Evolutionary conservation across 176 grass and related monocot genomes (phyloP), one percentile per base, ranked within the genome.

Genomic region (Echinochloa phyllopogon): DNA sequence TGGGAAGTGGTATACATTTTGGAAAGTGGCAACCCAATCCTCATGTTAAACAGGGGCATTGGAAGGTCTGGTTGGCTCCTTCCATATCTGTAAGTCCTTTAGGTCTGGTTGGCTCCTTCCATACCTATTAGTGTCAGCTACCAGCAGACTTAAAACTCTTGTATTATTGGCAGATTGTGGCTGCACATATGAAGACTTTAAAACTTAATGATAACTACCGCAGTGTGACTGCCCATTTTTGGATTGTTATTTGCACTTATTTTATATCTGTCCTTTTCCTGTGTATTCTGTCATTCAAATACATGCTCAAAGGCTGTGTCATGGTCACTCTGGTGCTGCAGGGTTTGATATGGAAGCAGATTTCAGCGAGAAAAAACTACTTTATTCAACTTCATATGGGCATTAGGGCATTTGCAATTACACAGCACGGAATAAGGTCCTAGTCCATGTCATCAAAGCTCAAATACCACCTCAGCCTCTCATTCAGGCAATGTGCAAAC

Each of bases 401-500:
- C n/a, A 29, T n/a, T 10, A 29, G 13, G 43, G 12, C 23, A 50
- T 50, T 73, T 50, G 68, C 45, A 73, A 10, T 33, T 51, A 51
- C 45, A 74, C 20, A 74, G 47, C 47, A 74, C 15, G n/a, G 13
- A 14, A 33, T 20, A 74, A n/a, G 51, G 73, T 6, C 51, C 50
- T 40, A 75, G 29, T 75, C 73, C 50, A 75, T 57, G 51, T 48
- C 72, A 75, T 75, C 72, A 55, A 5, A 75, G 36, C 72, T 75
- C 72, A 37, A 56, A 76, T 58, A 4, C 4, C 33, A 39, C 72
- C 18, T 55, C 48, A 17, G 8, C 29, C 24, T 74, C 7, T 53
- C 6, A 17, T 1, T 33, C 51, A 75, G 67, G 40, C 20, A 75
- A 56, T n/a, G 10, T 40, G 29, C 4, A 21, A 40, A 40, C 0